Evolutionary conservation across 768 basidiomycete genomes (phyloP), one percentile per base, ranked within the genome.

Genomic region (Lactarius trivialis): DNA sequence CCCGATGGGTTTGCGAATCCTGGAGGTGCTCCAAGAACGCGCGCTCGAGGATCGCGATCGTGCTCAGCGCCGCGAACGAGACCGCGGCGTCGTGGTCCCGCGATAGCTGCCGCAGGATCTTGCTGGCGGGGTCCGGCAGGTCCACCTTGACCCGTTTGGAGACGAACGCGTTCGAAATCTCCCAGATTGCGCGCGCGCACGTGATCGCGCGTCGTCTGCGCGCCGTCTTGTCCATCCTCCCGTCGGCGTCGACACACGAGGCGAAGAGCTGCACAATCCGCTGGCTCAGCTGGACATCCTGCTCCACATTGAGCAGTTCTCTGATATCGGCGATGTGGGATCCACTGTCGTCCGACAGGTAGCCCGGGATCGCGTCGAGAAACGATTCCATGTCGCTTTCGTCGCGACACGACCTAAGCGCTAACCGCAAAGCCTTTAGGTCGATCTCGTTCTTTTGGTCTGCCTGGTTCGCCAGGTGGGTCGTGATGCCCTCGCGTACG

Each of bases 131-230:
- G 3, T n/a, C 11, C 17, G 53, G 62, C 21, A 59, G 28, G 4
- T 49, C 24, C 24, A 55, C 4, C 17, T 15, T 26, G 30, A 34
- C 21, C 21, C 24, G 9, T 36, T 36, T 8, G 19, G 62, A 43
- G 43, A 64, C 45, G 21, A 30, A 57, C 19, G 60, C 55, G 19
- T 17, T 57, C 24, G 55, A 56, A 14, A 65, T 34, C 28, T 63
- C 55, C 41, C 50, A 39, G 56, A 63, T 19, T 7, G 56, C 64
- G n/a, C 45, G 55, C n/a, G 52, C 12, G 17, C 64, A 65, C 11
- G 49, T 54, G 41, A 63, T 36, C 3, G 60, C 60, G n/a, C 64
- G 64, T 9, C 45, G 60, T 17, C 55, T 39, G 19, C 64, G 64
- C 11, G 17, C 33, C 8, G 9, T 30, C 8, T 63, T 37, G 28